Conservation (phyloP, 2,329 filamentous ascomycete species). For the Botrytis fragariae region DNA sequence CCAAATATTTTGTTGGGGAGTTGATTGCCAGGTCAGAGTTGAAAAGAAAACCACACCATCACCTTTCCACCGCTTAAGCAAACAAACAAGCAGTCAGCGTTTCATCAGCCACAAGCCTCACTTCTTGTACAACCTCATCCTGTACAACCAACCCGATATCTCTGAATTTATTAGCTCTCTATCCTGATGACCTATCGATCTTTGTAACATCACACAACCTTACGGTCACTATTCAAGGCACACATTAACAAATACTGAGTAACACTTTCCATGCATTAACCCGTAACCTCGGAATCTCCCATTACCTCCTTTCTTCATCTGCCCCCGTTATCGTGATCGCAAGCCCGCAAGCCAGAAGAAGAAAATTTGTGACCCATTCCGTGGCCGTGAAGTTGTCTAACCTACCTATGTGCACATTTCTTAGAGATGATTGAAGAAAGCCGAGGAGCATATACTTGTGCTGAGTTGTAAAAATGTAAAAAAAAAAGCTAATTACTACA, state of each 20-base stretch:
- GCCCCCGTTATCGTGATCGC: neutral
- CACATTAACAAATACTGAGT: neutral
- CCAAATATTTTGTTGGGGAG: neutral
- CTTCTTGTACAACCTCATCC: neutral
- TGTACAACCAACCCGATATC: neutral
- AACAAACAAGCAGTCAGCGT: neutral
- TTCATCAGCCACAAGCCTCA: neutral
- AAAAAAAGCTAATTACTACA: neutral
- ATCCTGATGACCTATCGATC: neutral
- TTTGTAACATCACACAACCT: neutral
- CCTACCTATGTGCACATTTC: neutral
- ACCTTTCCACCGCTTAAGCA: neutral
- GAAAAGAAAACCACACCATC: neutral
- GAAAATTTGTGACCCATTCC: neutral
- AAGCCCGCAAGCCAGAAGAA: neutral
- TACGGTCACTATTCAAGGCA: neutral
- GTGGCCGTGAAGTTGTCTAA: neutral
- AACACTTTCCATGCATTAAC: neutral
- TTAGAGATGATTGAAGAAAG: neutral
- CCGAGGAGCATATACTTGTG: neutral
- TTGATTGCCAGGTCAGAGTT: neutral
- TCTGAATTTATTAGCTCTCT: neutral
- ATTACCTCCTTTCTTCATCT: neutral
- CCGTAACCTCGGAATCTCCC: neutral
- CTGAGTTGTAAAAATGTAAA: neutral